Base-by-base conservation (phyloP, 1,284 basidiomycete species). In the Ceratobasidium sp. region DNA sequence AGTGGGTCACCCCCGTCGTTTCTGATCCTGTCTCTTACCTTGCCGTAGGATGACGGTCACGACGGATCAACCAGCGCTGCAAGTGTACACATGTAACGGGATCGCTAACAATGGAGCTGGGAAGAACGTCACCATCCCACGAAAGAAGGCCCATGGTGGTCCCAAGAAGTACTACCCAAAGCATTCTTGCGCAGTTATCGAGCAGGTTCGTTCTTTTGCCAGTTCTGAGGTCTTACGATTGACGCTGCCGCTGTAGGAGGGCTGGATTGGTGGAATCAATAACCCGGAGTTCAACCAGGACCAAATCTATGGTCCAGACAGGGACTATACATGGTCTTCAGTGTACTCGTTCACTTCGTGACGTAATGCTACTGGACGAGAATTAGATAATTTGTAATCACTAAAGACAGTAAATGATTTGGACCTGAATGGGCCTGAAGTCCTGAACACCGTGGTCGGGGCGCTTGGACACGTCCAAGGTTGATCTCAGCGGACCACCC, bases 31-130 rank as follows among this genome's bases (percentile, higher is more conserved):
- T 25, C 7, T 33, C 25, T 23, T 14, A 30, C 46, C 6, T 28
- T 23, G 28, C 54, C 23, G 18, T 40, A 66, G 63, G 63, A 66
- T 66, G 63, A 67, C 73, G 2, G 38, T 51, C 49, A 25, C 72
- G 0, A 84, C 85, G 1, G 81, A 85, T 76, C 85, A 86, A 77
- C 83, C 84, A 0, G 84, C 83, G 0, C 81, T 83, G 9, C 83
- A 86, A 74, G 82, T 86, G 2, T 86, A 85, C 75, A 83, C 84
- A 6, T 79, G 81, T 1, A 83, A 78, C 75, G 83, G 81, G 79
- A 78, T 85, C 30, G 63, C 73, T 42, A 73, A 75, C 12, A 66
- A 66, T 18, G 63, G 63, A 14, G 49, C 28, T 38, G 63, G 63
- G 6, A 66, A 42, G 9, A 73, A 75, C 28, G 74, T 70, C 11